A percentile compares a stretch with the other conserved stretches of the same genome.
phyloP scores from a whole-genome alignment of 139 green algal genomes.

The Medakamo hakoo region DNA sequence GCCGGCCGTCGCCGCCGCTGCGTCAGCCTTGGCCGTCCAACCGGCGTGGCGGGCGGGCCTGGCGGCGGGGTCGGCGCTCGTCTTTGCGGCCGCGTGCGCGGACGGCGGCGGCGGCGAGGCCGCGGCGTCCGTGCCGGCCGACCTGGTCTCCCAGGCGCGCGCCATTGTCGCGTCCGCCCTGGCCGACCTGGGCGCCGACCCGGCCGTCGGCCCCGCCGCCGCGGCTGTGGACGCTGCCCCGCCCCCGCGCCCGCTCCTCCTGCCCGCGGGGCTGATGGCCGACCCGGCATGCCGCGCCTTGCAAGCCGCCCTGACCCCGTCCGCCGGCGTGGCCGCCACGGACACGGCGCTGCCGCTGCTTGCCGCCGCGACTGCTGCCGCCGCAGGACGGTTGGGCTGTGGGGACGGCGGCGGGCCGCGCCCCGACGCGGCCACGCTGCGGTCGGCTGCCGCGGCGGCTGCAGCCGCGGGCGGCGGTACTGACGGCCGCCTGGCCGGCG shows the following conservation, averaged over 20 bases:
- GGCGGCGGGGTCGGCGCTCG: conserved; percentile 21
- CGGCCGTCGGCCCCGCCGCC: conserved; percentile 3
- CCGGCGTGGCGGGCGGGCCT: conserved; percentile 15
- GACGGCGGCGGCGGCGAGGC: background rate
- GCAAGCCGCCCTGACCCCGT: too few relatives aligned
- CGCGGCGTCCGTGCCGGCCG: background rate
- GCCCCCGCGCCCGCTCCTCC: conserved; percentile 1
- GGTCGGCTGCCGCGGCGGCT: background rate
- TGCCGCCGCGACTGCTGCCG: conserved; percentile 27
- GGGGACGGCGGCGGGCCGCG: too few relatives aligned
- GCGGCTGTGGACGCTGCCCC: conserved; percentile 8
- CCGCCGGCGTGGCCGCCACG: too few relatives aligned
- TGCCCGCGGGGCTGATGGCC: conserved; percentile 15
- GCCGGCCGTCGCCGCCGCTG: conserved; percentile 26
- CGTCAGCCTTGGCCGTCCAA: conserved; percentile 29
- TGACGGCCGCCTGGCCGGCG: background rate
- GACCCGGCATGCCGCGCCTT: conserved; percentile 8
- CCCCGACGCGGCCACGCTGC: too few relatives aligned
- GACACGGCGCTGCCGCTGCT: background rate
- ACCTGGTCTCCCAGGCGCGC: background rate
- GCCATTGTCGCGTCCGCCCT: background rate
- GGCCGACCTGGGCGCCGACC: background rate
- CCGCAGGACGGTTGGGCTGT: conserved; percentile 11
- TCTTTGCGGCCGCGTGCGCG: conserved; percentile 13
- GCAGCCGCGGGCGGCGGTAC: background rate